phyloP scores from a whole-genome alignment of 306 rosid genomes.

The Alnus rubra region DNA sequence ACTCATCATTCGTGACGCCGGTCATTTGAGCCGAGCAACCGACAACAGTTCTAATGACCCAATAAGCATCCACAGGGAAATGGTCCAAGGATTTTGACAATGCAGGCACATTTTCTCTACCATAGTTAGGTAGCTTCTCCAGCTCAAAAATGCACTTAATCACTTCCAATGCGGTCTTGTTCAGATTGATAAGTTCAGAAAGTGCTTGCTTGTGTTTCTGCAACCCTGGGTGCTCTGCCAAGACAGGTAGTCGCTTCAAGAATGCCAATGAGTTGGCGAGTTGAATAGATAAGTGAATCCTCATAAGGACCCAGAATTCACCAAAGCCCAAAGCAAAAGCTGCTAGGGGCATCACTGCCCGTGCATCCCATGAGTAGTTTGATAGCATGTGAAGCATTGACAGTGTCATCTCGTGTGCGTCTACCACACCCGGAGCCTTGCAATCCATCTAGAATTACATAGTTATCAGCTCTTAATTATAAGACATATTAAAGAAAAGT shows the following conservation, averaged over 20 bases:
- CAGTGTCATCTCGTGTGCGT: slow-evolving; percentile 40
- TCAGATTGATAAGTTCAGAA: slow-evolving; percentile 33
- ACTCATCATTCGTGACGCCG: slow-evolving; percentile 38
- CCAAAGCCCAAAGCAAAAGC: slow-evolving; percentile 48
- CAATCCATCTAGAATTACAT: slow-evolving; percentile 28
- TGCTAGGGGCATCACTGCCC: slow-evolving; percentile 47
- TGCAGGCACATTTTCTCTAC: slow-evolving; percentile 32
- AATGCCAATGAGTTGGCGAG: slow-evolving; percentile 40
- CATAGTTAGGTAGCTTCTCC: slow-evolving; percentile 30
- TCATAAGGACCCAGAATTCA: slow-evolving; percentile 49
- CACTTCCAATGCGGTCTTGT: slow-evolving; percentile 31
- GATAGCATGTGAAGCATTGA: slow-evolving; percentile 39
- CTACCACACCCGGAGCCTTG: slow-evolving; percentile 37
- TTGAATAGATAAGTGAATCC: slow-evolving; percentile 24
- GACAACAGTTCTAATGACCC: slow-evolving; percentile 43
- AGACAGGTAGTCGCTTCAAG: slow-evolving; percentile 35
- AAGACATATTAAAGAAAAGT: background rate
- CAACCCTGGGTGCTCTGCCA: slow-evolving; percentile 21
- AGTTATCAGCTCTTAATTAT: background rate
- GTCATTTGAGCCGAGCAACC: slow-evolving; percentile 40
- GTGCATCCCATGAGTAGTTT: slow-evolving; percentile 48
- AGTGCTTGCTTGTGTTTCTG: slow-evolving; percentile 30
- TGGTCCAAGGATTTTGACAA: slow-evolving; percentile 28
- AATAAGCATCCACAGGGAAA: slow-evolving; percentile 39
- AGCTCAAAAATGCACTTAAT: slow-evolving; percentile 34